Evolutionary conservation across 116 monocot genomes (phyloP).

Genomic region (Cymodocea nodosa): DNA sequence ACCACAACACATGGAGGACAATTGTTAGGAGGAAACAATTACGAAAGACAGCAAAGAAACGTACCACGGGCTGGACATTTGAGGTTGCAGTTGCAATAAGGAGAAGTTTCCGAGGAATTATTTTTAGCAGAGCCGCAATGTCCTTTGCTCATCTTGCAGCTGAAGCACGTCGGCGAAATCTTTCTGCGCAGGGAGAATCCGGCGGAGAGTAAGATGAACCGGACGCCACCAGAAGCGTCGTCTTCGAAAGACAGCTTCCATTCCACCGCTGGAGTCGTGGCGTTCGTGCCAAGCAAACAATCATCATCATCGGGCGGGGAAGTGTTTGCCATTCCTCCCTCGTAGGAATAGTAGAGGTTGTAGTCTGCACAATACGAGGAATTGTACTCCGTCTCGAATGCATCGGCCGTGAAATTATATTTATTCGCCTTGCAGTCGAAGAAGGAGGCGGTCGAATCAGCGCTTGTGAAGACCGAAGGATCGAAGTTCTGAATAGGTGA

Average conservation of each 20-base stretch:
- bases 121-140: neutral
- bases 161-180: neutral
- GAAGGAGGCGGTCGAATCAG: neutral
- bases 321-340: neutral
- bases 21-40: too few relatives aligned
- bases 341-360: neutral
- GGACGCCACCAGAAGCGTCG: neutral
- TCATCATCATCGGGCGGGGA: neutral
- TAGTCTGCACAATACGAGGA: neutral
- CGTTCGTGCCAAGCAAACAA: neutral
- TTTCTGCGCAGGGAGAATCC: neutral
- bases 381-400: neutral
- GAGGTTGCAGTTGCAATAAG: neutral
- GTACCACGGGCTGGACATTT: neutral
- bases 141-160: constrained; percentile 1
- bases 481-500: neutral
- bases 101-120: neutral
- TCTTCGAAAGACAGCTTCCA: neutral
- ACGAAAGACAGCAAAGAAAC: too few relatives aligned
- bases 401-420: neutral
- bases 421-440: constrained; percentile 1
- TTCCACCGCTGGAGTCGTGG: neutral
- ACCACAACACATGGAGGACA: too few relatives aligned
- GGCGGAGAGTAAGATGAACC: neutral
- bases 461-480: neutral